Percentiles rank a stretch among this genome's conserved stretches.
Conservation (phyloP, 1,284 basidiomycete species). For the Pascua guehoae region DNA sequence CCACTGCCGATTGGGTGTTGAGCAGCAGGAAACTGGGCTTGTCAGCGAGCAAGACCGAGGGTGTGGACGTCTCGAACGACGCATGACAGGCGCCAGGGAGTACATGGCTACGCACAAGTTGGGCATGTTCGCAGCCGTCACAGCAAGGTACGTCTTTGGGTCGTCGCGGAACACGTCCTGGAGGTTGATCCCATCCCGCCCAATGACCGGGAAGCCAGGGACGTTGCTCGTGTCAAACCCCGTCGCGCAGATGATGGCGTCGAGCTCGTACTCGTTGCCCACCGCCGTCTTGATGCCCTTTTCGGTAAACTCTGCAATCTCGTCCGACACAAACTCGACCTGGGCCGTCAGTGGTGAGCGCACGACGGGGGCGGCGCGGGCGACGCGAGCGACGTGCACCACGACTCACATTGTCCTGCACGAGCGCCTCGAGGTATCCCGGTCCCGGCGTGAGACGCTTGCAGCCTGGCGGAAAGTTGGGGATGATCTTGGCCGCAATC, state of each 20-base stretch:
- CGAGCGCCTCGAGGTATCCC: conserved; percentile 42
- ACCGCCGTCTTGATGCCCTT: conserved; percentile 23
- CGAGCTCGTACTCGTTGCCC: conserved; percentile 25
- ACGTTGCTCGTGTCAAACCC: conserved; percentile 35
- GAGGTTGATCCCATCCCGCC: conserved; percentile 27
- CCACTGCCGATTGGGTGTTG: conserved; percentile 8
- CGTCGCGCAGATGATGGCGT: conserved; percentile 35
- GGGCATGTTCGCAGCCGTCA: conserved; percentile 31
- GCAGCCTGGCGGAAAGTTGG: conserved; percentile 34
- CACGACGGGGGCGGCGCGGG: too few species aligned
- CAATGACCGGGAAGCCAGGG: conserved; percentile 32
- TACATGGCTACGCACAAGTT: conserved; percentile 17
- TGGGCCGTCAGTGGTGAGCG: conserved; percentile 29
- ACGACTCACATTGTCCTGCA: conserved; percentile 26
- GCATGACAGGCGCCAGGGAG: too few species aligned
- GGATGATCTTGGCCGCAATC: conserved; percentile 23
- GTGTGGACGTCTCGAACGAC: too few species aligned
- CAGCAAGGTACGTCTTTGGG: conserved; percentile 28
- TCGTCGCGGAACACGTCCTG: conserved; percentile 31
- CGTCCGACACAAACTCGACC: conserved; percentile 25
- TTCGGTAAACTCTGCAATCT: conserved; percentile 26
- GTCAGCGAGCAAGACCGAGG: neutral
- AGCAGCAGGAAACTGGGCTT: conserved; percentile 12
- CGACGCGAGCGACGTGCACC: conserved; percentile 21
- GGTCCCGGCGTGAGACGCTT: conserved; percentile 40